Evolutionary conservation across 176 grass and related monocot genomes (phyloP), one percentile per base, ranked within the genome.

Genomic region (Musa beccarii): DNA sequence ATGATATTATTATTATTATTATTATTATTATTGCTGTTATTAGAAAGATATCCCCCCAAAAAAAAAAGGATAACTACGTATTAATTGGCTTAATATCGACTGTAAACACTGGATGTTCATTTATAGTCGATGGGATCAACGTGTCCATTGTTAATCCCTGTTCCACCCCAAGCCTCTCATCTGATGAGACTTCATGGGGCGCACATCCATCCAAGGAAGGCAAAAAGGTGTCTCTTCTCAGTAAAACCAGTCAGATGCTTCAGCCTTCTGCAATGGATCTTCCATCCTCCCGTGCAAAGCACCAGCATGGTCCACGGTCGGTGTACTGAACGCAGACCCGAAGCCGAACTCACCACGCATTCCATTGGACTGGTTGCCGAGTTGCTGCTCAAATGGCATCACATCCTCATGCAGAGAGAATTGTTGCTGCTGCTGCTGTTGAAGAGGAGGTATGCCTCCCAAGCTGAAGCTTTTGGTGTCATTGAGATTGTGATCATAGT

Each of bases 171-270:
- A 29, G 29, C 29, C 29, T 2, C 29, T 29, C 29, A 29, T 29
- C 3, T 43, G 34, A 56, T 56, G 54, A 56, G 12, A 14, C 16
- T 16, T 56, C 15, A 56, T 61, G 2, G 57, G 5, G n/a, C 9
- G n/a, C 17, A 3, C 17, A 21, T n/a, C 57, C 57, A 43, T 43
- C 4, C n/a, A 8, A 61, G 57, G 14, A 4, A 61, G 15, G 16
- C 3, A 57, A 61, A n/a, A 20, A 61, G 17, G 16, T 61, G 2
- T 61, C n/a, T 61, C 3, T 81, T 49, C 82, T 96, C 80, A 96
- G 74, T 75, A 90, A 77, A 75, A 96, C 92, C 92, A 96, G 65
- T 82, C 79, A 8, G 80, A 25, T 59, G 72, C 73, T 17, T 89
- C 84, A 52, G 73, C 85, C 86, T 85, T 89, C 80, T 92, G 83